Evolutionary conservation across 2,329 filamentous ascomycete genomes (phyloP).

Genomic region (Ophiostoma sp.): DNA sequence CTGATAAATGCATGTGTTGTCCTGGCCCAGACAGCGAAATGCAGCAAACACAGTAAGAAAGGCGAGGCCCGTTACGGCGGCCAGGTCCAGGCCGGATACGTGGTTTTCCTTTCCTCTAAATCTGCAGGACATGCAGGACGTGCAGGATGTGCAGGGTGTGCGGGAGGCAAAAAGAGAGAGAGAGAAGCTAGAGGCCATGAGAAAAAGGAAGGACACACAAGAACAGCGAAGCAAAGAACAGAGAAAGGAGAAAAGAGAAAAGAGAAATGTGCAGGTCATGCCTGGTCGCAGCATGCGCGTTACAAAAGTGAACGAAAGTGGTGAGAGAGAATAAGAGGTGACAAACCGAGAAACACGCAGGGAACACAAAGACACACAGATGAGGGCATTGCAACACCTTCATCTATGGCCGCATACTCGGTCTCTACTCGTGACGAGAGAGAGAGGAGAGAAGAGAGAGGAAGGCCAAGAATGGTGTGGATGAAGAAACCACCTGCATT

Average conservation of each 20-base stretch:
- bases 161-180: background rate
- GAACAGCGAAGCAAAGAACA: background rate
- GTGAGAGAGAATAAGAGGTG: background rate
- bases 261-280: background rate
- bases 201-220: background rate
- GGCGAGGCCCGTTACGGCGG: constrained; percentile 21
- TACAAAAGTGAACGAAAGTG: background rate
- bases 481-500: background rate
- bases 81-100: constrained; percentile 21
- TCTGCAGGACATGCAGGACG: constrained; percentile 8
- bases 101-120: background rate
- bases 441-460: background rate
- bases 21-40: background rate
- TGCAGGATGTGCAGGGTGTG: constrained; percentile 1
- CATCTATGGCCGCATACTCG: constrained; percentile 6
- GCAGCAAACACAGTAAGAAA: background rate
- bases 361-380: constrained; percentile 1
- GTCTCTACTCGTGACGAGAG: constrained; percentile 6
- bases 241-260: background rate
- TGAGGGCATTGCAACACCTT: background rate
- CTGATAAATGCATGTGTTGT: constrained; percentile 23
- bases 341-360: background rate
- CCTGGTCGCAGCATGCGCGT: background rate
- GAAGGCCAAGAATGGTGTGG: background rate
- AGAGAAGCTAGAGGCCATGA: background rate